phyloP scores from a whole-genome alignment of 306 rosid genomes.

The Castanospermum australe region DNA sequence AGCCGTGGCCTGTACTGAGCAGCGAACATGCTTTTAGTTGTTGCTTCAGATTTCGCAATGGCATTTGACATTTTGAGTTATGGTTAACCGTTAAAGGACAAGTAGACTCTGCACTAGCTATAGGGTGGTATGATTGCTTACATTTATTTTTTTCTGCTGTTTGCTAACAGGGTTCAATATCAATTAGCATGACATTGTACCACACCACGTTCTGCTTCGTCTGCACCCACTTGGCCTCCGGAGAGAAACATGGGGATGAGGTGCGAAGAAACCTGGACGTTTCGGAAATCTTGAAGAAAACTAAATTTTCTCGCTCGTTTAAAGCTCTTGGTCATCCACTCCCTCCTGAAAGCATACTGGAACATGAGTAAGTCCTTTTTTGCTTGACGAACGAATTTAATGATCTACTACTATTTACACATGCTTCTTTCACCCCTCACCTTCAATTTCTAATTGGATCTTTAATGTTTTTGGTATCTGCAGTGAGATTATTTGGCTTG shows the following conservation, averaged over 20 bases:
- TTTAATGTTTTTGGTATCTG: not conserved
- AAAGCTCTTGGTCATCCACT: constrained; percentile 25
- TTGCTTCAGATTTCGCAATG: not conserved
- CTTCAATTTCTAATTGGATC: not conserved
- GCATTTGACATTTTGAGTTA: not conserved
- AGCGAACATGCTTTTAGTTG: not conserved
- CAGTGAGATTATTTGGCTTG: constrained; percentile 93
- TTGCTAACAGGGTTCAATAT: constrained; percentile 69
- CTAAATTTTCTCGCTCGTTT: constrained; percentile 56
- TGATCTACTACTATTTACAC: not conserved
- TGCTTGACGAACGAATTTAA: not conserved
- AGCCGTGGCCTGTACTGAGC: not conserved
- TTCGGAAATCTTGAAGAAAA: constrained; percentile 71
- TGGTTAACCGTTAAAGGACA: not conserved
- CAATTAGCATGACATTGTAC: constrained; percentile 79
- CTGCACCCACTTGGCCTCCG: constrained; percentile 89
- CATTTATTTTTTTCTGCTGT: not conserved
- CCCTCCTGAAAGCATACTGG: constrained; percentile 60
- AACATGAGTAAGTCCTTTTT: constrained; percentile 69
- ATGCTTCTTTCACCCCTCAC: not conserved
- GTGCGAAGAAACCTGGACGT: constrained; percentile 72
- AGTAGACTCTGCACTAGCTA: not conserved
- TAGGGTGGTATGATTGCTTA: not conserved
- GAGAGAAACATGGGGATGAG: constrained; percentile 88
- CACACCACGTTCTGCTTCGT: constrained; percentile 76